phyloP scores from a whole-genome alignment of 176 grass and related monocot genomes.

The Puccinellia tenuiflora region DNA sequence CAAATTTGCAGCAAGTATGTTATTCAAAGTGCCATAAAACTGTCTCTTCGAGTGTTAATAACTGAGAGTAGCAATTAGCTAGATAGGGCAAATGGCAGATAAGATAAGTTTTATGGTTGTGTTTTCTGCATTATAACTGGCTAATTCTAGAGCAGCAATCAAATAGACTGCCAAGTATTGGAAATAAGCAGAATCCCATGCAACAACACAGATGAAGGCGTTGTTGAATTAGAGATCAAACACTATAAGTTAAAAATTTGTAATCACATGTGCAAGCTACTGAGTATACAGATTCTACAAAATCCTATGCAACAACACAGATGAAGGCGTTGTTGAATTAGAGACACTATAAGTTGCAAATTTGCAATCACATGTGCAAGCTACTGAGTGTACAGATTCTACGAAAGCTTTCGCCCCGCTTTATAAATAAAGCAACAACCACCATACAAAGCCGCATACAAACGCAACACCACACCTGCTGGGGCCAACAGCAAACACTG shows the following conservation, averaged over 20 bases:
- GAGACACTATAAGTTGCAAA: not conserved
- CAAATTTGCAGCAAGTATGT: not conserved
- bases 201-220: not conserved
- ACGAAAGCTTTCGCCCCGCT: too few species aligned
- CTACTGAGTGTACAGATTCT: not conserved
- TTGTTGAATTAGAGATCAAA: slow-evolving; percentile 2
- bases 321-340: not conserved
- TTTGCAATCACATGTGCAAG: not conserved
- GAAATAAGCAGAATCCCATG: not conserved
- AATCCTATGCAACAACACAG: not conserved
- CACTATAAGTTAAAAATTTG: not conserved
- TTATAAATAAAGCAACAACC: too few species aligned
- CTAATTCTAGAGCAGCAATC: slow-evolving; percentile 4
- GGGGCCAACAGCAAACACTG: too few species aligned
- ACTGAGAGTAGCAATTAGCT: not conserved
- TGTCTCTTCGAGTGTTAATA: not conserved
- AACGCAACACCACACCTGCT: too few species aligned
- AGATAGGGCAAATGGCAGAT: not conserved
- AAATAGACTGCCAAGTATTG: not conserved
- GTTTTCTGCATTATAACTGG: not conserved
- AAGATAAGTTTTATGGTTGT: not conserved
- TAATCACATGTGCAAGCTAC: not conserved
- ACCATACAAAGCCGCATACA: too few species aligned
- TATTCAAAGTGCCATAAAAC: slow-evolving; percentile 11
- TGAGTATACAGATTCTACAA: not conserved